Evolutionary conservation across 306 rosid genomes (phyloP), one percentile per base, ranked within the genome.

Genomic region (Fragaria nilgerrensis): DNA sequence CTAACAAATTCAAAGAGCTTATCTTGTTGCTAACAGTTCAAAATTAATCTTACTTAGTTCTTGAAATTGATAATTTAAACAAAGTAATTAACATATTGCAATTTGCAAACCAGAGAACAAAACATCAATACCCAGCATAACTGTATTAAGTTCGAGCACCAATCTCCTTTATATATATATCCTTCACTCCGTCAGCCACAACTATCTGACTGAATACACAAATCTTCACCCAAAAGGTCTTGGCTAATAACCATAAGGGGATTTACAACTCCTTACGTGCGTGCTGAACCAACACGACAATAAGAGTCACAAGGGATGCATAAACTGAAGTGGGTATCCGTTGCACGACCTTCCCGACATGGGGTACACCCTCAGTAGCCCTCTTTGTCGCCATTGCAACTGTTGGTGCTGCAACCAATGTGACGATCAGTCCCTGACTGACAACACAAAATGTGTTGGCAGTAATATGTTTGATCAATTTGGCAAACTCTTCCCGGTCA

Each of bases 301-400:
- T 88, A 58, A 90, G 76, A 75, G 97, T 89, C 50, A 92, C 78
- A 36, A 88, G 81, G 69, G 93, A 81, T 27, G 97, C 98, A 71
- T 90, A 95, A 45, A 89, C 68, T 25, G 97, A 84, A 87, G 79
- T 78, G 1, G 97, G 98, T 36, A 95, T 32, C 79, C 66, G 88
- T 56, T 90, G 89, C 64, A 95, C 97, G 22, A 89, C 64, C 86
- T 67, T 91, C 77, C 98, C 98, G 75, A 92, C 86, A 22, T 88
- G 89, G 0, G 99, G 98, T 59, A 95, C 88, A 16, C 98, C 96
- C 80, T 92, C 98, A 0, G 98, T 95, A n/a, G 92, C 87, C 75
- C 19, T 88, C 87, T 95, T 95, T 36, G 99, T 95, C 17, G 87
- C 88, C 82, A 95, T 25, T 45, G 99, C 99, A 41, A 91, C 79